Conservation (phyloP, 2,329 filamentous ascomycete species). For the Ophiocordyceps camponoti-floridani region DNA sequence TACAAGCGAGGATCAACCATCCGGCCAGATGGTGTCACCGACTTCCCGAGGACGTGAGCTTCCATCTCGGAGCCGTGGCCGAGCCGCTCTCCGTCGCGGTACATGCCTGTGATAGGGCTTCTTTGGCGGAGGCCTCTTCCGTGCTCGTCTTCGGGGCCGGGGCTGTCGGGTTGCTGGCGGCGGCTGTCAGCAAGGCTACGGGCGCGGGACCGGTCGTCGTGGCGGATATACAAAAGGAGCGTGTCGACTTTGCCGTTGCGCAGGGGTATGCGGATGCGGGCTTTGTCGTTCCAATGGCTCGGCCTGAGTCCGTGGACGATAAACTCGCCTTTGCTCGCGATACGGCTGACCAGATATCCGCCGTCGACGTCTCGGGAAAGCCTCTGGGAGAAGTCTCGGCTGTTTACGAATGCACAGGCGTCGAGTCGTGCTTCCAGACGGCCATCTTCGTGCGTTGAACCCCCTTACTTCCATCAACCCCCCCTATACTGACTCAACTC, state of each 20-base stretch:
- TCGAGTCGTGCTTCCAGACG: constrained; percentile 57
- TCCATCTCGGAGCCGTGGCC: constrained; percentile 36
- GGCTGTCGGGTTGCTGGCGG: constrained; percentile 40
- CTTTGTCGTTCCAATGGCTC: constrained; percentile 29
- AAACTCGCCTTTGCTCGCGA: constrained; percentile 32
- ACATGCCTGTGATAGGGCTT: constrained; percentile 32
- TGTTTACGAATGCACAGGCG: constrained; percentile 65
- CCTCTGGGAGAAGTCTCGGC: constrained; percentile 45
- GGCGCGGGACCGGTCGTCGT: constrained; percentile 28
- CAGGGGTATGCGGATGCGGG: constrained; percentile 37
- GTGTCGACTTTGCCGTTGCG: constrained; percentile 36
- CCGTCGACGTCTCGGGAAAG: constrained; percentile 16
- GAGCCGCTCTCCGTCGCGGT: constrained; percentile 43
- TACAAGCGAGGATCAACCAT: constrained; percentile 38
- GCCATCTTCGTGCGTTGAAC: constrained; percentile 42
- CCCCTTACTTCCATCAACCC: neutral
- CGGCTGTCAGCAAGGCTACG: constrained; percentile 34
- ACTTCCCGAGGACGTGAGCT: constrained; percentile 27
- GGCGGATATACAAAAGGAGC: constrained; percentile 36
- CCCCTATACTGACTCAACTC: neutral
- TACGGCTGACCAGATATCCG: constrained; percentile 25
- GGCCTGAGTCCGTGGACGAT: constrained; percentile 30
- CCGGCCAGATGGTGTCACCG: constrained; percentile 38
- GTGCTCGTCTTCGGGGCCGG: constrained; percentile 42
- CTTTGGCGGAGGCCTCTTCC: constrained; percentile 18